phyloP scores from a whole-genome alignment of 306 rosid species.

The Myrica gale region DNA sequence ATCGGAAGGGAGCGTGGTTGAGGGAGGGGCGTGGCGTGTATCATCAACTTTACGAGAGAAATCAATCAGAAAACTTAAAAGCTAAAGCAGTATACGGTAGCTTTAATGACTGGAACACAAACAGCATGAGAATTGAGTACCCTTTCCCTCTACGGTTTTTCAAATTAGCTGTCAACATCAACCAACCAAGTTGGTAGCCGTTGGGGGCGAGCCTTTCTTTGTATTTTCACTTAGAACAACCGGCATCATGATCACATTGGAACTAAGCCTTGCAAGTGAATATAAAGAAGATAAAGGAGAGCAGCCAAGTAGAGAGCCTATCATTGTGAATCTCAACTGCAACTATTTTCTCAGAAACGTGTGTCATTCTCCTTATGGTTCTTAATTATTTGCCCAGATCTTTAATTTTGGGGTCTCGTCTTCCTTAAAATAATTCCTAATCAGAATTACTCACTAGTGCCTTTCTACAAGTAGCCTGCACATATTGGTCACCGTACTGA shows the following conservation, averaged over 20 bases:
- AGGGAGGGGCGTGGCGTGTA: conserved; percentile 1
- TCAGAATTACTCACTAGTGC: not conserved
- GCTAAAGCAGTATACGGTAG: conserved; percentile 28
- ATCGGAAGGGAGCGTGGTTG: conserved; percentile 23
- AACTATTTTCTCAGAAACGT: conserved; percentile 22
- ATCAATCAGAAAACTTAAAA: conserved; percentile 16
- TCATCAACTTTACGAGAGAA: conserved; percentile 14
- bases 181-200: conserved; percentile 17
- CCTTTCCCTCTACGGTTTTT: conserved; percentile 50
- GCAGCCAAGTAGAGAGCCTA: not conserved
- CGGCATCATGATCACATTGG: conserved; percentile 28
- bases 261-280: conserved; percentile 47
- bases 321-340: conserved; percentile 36
- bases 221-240: conserved; percentile 52
- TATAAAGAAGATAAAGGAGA: conserved; percentile 38
- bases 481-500: not conserved
- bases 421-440: not conserved
- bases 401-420: not conserved
- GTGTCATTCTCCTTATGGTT: conserved; percentile 12
- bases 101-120: conserved; percentile 38
- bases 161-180: conserved; percentile 42
- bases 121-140: conserved; percentile 3
- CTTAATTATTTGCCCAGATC: not conserved
- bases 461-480: not conserved
- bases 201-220: conserved; percentile 36